These are phyloP conservation scores for Diaporthe sp. DNA, from an alignment of 2,329 filamentous ascomycete genomes.

Conservation along the genomic window DNA sequence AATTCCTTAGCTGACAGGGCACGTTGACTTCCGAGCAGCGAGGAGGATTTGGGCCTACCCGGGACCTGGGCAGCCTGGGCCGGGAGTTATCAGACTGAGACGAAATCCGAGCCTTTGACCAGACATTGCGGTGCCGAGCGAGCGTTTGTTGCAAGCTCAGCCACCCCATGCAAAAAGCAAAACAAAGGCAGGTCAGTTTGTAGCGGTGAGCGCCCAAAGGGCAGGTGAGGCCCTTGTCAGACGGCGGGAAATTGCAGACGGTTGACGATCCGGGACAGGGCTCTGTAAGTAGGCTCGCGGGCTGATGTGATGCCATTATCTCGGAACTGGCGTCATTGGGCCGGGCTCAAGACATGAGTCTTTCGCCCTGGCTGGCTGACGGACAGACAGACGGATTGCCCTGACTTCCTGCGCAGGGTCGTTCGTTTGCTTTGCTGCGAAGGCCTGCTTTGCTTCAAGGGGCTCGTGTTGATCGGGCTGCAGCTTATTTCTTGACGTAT, in stretches of 20 bases:
- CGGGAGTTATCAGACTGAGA: neutral
- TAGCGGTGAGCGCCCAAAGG: slow-evolving; percentile 10
- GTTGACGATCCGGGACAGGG: neutral
- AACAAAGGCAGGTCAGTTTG: neutral
- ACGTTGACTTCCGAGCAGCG: neutral
- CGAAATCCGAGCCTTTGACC: neutral
- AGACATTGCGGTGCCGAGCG: neutral
- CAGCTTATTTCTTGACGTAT: slow-evolving; percentile 8
- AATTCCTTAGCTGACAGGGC: neutral
- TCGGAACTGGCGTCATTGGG: slow-evolving; percentile 27
- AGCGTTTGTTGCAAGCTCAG: neutral
- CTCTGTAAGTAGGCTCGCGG: neutral
- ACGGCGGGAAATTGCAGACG: slow-evolving; percentile 6
- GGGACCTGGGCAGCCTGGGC: neutral
- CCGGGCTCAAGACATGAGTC: slow-evolving; percentile 5
- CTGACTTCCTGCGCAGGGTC: neutral
- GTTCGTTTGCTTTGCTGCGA: neutral
- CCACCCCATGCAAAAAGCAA: neutral
- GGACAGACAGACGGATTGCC: neutral
- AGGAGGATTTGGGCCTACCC: neutral
- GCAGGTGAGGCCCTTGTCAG: slow-evolving; percentile 1
- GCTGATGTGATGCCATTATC: slow-evolving; percentile 20
- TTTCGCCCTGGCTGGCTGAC: neutral
- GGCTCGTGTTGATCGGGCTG: neutral
- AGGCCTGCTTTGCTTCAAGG: neutral